phyloP scores from a whole-genome alignment of 1,139 yeast genomes.

The Taiozyma sp. region DNA sequence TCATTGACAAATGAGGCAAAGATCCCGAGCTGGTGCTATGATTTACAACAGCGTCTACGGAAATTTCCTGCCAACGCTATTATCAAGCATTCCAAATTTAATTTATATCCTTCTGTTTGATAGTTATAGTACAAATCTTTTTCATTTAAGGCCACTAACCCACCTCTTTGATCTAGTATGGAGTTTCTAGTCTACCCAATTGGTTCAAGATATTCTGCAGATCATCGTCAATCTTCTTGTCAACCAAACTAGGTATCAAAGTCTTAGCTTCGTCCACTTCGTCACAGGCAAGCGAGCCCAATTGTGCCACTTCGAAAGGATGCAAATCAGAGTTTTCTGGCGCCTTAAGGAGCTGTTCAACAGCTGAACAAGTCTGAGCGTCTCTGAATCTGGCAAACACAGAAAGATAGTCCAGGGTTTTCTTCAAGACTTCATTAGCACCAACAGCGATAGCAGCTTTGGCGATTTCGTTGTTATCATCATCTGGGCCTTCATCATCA shows the following conservation, averaged over 20 bases:
- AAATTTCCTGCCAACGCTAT: not conserved
- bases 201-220: conserved; percentile 84
- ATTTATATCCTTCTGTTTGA: not conserved
- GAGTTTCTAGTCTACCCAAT: conserved; percentile 58
- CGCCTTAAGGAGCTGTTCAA: conserved; percentile 75
- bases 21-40: too few relatives aligned
- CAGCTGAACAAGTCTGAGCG: conserved; percentile 89
- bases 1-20: too few relatives aligned
- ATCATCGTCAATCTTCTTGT: conserved; percentile 81
- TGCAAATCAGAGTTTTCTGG: conserved; percentile 56
- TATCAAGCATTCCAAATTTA: not conserved
- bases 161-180: conserved; percentile 26
- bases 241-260: conserved; percentile 77
- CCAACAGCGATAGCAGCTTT: conserved; percentile 61
- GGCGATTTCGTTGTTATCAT: conserved; percentile 50
- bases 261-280: conserved; percentile 98
- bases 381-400: conserved; percentile 87
- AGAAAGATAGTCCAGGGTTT: conserved; percentile 83
- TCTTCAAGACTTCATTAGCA: conserved; percentile 74
- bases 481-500: conserved; percentile 34
- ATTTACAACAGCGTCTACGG: too few relatives aligned
- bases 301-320: conserved; percentile 94
- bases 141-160: not conserved
- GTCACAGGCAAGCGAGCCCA: conserved; percentile 91
- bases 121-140: not conserved